A percentile compares a stretch with the other conserved stretches of the same genome.
Evolutionary conservation across 768 basidiomycete genomes (phyloP).

Genomic region (Peribolospora kevripleyi): DNA sequence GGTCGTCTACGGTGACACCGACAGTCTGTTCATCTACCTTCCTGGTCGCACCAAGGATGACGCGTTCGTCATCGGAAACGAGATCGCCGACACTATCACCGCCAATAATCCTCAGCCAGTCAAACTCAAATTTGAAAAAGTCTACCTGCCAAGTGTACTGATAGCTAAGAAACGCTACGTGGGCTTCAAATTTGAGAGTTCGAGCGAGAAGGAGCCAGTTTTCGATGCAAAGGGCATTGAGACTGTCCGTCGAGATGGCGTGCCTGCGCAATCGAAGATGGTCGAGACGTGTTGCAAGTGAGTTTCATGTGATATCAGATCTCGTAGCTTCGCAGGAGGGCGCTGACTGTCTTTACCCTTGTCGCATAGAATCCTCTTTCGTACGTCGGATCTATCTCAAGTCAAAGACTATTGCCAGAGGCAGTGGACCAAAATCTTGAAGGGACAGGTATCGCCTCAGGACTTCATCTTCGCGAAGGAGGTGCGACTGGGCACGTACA

Average conservation of each 20-base stretch:
- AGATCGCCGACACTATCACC: slow-evolving; percentile 74
- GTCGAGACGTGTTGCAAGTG: slow-evolving; percentile 72
- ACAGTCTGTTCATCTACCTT: slow-evolving; percentile 82
- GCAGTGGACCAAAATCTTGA: slow-evolving; percentile 62
- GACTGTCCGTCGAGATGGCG: slow-evolving; percentile 77
- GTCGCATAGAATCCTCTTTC: slow-evolving; percentile 50
- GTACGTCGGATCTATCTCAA: slow-evolving; percentile 62
- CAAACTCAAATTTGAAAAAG: slow-evolving; percentile 97
- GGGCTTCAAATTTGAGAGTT: slow-evolving; percentile 76
- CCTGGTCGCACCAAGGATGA: slow-evolving; percentile 75
- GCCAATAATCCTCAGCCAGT: slow-evolving; percentile 65
- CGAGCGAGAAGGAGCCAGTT: slow-evolving; percentile 47
- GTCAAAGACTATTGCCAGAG: slow-evolving; percentile 68
- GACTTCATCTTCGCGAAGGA: slow-evolving; percentile 91
- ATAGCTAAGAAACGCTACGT: slow-evolving; percentile 97
- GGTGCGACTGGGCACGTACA: slow-evolving; percentile 54
- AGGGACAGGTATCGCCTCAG: slow-evolving; percentile 56
- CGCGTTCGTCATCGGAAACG: slow-evolving; percentile 75
- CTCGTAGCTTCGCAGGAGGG: not conserved
- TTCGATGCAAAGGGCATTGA: slow-evolving; percentile 89
- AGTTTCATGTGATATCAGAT: slow-evolving; percentile 8
- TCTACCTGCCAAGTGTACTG: slow-evolving; percentile 82
- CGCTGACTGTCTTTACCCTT: not conserved
- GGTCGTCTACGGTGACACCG: slow-evolving; percentile 94
- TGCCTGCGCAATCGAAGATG: slow-evolving; percentile 78